Base-by-base conservation (phyloP, 1,139 yeast species). In the Zygosaccharomyces sapae region DNA sequence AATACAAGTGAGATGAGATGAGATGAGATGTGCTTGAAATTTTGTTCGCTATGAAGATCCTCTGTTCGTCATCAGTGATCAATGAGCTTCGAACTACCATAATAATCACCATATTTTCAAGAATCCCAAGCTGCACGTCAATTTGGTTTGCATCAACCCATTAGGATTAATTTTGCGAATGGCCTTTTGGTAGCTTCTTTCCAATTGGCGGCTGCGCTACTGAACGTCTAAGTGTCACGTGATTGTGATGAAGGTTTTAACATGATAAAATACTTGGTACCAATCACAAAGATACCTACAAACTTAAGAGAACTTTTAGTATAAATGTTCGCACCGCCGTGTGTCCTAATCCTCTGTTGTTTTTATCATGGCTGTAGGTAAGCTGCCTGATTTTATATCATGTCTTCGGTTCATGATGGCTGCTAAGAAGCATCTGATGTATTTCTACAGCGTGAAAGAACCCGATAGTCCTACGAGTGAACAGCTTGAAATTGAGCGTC, bases 391-490 rank as follows among this genome's bases (percentile, higher is more conserved):
- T 35, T 55, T 57, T 22, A 44, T 50, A 16, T 49, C 55, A 38
- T 49, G 55, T 27, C 45, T 57, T 13, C 49, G 42, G 20, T 56
- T 50, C 36, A 50, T 55, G 40, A 37, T 56, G n/a, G 46, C 43
- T 19, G 55, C 56, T 1, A 30, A 40, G 13, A 56, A 48, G 38
- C 57, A 53, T 38, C 55, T 59, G 20, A 16, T 58, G 2, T 56
- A 51, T 38, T 38, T 56, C 12, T 43, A 41, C 31, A 45, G 48
- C 9, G 35, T 38, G 39, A 43, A 46, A 38, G 38, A 39, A n/a
- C 27, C 27, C 7, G 36, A 40, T 20, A 22, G 12, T 22, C 29
- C 37, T 19, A 41, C 41, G 1, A 25, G 19, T 24, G 40, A 24
- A 16, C 42, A 48, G 19, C 33, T 48, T 8, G 51, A 48, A 18